Conservation (phyloP, 257 asterid genomes). For the Solanum neorickii region DNA sequence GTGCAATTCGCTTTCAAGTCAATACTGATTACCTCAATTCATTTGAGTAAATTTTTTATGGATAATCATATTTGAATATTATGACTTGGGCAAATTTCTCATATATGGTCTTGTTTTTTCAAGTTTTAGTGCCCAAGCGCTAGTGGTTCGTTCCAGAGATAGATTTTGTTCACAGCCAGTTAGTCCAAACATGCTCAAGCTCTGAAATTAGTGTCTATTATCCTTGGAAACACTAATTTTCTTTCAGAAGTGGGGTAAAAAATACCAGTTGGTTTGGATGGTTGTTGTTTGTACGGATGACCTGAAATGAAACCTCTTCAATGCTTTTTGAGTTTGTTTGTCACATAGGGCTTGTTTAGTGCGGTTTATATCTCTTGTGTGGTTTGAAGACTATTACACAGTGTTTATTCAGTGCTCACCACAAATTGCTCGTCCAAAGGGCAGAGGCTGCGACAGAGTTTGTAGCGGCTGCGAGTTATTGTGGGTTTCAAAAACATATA, state of each 20-base stretch:
- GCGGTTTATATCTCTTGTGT: not conserved
- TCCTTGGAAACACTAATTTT: not conserved
- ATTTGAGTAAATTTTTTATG: not conserved
- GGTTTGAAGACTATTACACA: accelerated
- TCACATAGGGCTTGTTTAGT: too few relatives aligned
- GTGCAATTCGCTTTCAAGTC: not conserved
- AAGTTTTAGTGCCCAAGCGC: not conserved
- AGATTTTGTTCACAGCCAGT: not conserved
- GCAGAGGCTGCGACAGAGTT: too few relatives aligned
- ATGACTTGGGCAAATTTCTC: not conserved
- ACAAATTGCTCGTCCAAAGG: too few relatives aligned
- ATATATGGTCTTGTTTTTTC: not conserved
- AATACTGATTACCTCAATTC: not conserved
- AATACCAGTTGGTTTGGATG: not conserved
- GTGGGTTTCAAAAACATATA: too few relatives aligned
- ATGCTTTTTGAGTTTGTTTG: accelerated
- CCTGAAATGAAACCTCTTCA: too few relatives aligned
- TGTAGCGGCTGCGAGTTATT: too few relatives aligned
- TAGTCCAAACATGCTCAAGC: not conserved
- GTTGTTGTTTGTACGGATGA: too few relatives aligned
- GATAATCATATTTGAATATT: not conserved
- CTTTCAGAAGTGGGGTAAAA: not conserved
- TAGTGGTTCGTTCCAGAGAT: not conserved
- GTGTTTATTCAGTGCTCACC: too few relatives aligned
- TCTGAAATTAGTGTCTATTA: not conserved